Evolutionary conservation across 352 stramenopile genomes (phyloP), one percentile per base, ranked within the genome.

Genomic region (Phytophthora brassicae): DNA sequence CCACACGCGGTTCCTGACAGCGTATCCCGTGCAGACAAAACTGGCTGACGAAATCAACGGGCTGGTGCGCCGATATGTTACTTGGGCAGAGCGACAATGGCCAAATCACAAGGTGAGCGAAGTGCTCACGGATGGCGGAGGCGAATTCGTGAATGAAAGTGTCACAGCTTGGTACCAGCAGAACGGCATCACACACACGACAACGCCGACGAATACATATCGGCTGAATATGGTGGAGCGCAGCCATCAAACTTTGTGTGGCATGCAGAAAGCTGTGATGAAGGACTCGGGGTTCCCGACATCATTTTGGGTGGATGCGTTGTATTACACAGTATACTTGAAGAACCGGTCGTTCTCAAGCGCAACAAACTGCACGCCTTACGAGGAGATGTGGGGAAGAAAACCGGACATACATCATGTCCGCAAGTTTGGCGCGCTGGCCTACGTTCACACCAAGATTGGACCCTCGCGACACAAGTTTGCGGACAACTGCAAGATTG

Each of bases 121-220:
- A n/a, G 12, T 60, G 8, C 6, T 53, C 5, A 54, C 53, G 2
- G 42, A 60, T 11, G 43, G 31, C 38, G 53, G 42, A 1, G 53
- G 53, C 4, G 42, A 60, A 9, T 60, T 60, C 6, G 19, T n/a
- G 2, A 60, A 54, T 12, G 16, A 6, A 5, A 16, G 11, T 2
- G 48, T 60, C 6, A 51, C 43, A 1, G 29, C 53, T 9, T 60
- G 17, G 19, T 60, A 60, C 22, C 53, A 60, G 42, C 13, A 47
- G 8, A 12, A 60, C 4, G 53, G 53, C 12, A 53, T 54, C 22
- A 47, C n/a, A 13, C 55, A 55, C 45, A 62, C 16, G 2, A 0
- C n/a, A 6, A 62, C 36, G 9, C 43, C 43, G 16, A 8, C 14
- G 14, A 42, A 50, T 8, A 56, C 26, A 13, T 62, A 33, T 2